Percentiles rank a stretch among this genome's conserved stretches.
phyloP scores from a whole-genome alignment of 1,284 basidiomycete genomes.

The Coniophora puteana region DNA sequence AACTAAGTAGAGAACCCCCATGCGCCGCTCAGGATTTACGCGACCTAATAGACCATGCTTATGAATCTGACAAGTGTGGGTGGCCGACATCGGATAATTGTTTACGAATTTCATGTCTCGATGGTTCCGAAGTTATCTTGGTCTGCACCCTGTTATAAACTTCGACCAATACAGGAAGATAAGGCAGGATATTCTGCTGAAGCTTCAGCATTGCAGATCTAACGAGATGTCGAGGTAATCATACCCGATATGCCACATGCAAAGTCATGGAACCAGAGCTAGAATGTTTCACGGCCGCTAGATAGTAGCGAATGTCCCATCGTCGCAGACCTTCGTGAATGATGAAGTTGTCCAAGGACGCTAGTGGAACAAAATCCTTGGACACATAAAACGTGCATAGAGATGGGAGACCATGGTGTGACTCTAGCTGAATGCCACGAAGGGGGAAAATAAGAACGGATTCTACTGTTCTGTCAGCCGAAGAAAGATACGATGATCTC shows the following conservation, averaged over 20 bases:
- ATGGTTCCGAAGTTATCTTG: no score
- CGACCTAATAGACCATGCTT: no score
- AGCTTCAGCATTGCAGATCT: background rate
- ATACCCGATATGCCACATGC: constrained; percentile 53
- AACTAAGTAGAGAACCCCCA: no score
- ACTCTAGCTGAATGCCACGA: constrained; percentile 71
- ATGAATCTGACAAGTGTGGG: no score
- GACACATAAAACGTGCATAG: constrained; percentile 38
- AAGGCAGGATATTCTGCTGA: constrained; percentile 58
- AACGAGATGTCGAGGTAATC: constrained; percentile 10
- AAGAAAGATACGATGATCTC: background rate
- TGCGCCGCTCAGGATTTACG: no score
- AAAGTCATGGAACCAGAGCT: constrained; percentile 28
- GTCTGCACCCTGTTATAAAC: constrained; percentile 58
- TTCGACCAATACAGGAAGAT: constrained; percentile 53
- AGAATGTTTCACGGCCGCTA: constrained; percentile 44
- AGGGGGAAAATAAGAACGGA: constrained; percentile 62
- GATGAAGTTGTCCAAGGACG: constrained; percentile 53
- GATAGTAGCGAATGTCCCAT: constrained; percentile 70
- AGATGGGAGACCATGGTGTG: constrained; percentile 50
- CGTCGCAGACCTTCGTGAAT: constrained; percentile 70
- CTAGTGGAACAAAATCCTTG: constrained; percentile 57
- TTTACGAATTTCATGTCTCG: no score
- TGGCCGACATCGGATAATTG: no score
- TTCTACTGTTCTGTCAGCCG: constrained; percentile 43